Conservation (phyloP, 192 early-diverging fungal genomes). For the Backusella circina region DNA sequence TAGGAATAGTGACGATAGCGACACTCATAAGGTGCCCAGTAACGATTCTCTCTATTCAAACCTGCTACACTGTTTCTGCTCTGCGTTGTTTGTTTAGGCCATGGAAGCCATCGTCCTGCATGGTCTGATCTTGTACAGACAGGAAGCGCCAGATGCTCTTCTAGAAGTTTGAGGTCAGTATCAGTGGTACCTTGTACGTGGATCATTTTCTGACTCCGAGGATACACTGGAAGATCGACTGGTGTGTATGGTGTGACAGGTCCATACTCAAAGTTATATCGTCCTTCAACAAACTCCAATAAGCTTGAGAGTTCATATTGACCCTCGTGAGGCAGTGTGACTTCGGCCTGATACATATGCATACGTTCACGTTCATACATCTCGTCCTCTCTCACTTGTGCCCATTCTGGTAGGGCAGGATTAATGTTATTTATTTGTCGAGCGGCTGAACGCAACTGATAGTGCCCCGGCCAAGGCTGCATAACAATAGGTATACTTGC, state of each 20-base stretch:
- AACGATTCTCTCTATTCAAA: constrained; percentile 30
- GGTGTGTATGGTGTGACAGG: constrained; percentile 35
- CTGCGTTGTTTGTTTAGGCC: background rate
- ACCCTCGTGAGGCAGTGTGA: constrained; percentile 38
- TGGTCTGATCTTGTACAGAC: constrained; percentile 33
- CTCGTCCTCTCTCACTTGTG: background rate
- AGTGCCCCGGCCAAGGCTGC: constrained; percentile 22
- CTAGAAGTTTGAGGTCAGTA: background rate
- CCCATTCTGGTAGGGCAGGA: constrained; percentile 10
- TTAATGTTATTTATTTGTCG: background rate
- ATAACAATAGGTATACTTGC: constrained; percentile 9
- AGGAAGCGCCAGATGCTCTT: constrained; percentile 40
- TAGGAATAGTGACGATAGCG: constrained; percentile 36
- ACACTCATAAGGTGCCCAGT: constrained; percentile 49
- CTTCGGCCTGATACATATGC: constrained; percentile 49
- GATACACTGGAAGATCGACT: constrained; percentile 22
- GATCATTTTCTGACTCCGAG: background rate
- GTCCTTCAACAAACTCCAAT: constrained; percentile 42
- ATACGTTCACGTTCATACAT: constrained; percentile 20
- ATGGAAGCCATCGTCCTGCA: constrained; percentile 43
- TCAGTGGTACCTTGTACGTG: background rate
- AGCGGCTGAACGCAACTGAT: background rate
- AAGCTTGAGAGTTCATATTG: constrained; percentile 27
- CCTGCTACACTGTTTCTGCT: constrained; percentile 12
- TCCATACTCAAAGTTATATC: constrained; percentile 47